Conservation (phyloP, 371 early-diverging fungal species). For the Rhizopus arrhizus region DNA sequence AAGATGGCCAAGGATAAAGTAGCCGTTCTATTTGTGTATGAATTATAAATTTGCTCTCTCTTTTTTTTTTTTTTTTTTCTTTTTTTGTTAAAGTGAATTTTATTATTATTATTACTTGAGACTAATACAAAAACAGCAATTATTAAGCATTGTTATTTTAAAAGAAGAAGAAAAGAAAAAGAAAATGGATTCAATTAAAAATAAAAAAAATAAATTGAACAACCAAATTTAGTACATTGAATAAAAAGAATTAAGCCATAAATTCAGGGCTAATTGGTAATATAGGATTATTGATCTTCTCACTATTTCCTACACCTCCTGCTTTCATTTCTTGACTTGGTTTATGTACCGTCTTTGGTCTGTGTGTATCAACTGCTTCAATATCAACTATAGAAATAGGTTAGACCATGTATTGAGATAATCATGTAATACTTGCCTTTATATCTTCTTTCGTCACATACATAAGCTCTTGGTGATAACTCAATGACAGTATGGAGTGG, state of each 20-base stretch:
- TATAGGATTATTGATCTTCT: constrained; percentile 4
- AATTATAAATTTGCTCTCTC: no score
- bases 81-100: no score
- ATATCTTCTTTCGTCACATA: constrained; percentile 89
- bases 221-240: no score
- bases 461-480: constrained; percentile 96
- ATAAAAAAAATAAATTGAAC: no score
- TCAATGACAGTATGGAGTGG: constrained; percentile 96
- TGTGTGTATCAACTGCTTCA: constrained; percentile 87
- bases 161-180: no score
- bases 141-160: no score
- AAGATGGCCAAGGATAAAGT: no score
- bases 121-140: no score
- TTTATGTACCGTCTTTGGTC: constrained; percentile 55
- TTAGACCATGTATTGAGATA: background rate
- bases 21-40: no score
- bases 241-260: background rate
- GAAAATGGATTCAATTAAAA: no score
- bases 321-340: background rate
- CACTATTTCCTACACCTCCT: background rate
- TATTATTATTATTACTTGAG: no score
- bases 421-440: constrained; percentile 39
- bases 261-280: constrained; percentile 7
- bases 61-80: no score
- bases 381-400: constrained; percentile 61